Percentiles rank a stretch among this genome's conserved stretches.
phyloP scores from a whole-genome alignment of 805 yeast genomes.

The Candida krabiensis region DNA sequence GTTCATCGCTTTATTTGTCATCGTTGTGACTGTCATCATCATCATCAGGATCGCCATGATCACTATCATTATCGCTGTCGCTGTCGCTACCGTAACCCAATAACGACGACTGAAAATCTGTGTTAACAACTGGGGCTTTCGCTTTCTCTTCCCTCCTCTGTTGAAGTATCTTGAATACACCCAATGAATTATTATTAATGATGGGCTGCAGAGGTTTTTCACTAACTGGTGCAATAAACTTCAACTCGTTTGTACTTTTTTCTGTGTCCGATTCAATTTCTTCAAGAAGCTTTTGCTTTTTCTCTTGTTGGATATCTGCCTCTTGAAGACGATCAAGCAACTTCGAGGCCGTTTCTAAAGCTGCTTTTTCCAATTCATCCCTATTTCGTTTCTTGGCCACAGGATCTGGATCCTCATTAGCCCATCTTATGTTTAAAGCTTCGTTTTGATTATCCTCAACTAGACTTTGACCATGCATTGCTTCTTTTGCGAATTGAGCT shows the following conservation, averaged over 20 bases:
- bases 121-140: not conserved
- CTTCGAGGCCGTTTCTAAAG: slow-evolving; percentile 52
- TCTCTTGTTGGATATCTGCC: slow-evolving; percentile 23
- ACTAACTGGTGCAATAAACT: not conserved
- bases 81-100: slow-evolving; percentile 9
- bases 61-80: slow-evolving; percentile 7
- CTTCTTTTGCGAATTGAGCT: slow-evolving; percentile 96
- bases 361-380: slow-evolving; percentile 49
- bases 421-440: slow-evolving; percentile 78
- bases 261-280: slow-evolving; percentile 13
- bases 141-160: not conserved
- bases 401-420: slow-evolving; percentile 85
- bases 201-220: slow-evolving; percentile 4
- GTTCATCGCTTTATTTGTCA: too few species aligned
- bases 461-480: slow-evolving; percentile 82
- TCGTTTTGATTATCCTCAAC: slow-evolving; percentile 52
- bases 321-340: slow-evolving; percentile 37
- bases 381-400: slow-evolving; percentile 51
- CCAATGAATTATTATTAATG: slow-evolving; percentile 8
- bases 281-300: slow-evolving; percentile 25
- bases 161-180: slow-evolving; percentile 8
- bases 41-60: too few species aligned
- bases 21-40: too few species aligned
- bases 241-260: too few species aligned
- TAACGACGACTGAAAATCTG: slow-evolving; percentile 3